Evolutionary conservation across 1,284 basidiomycete genomes (phyloP).

Genomic region (Ustilago trichophora): DNA sequence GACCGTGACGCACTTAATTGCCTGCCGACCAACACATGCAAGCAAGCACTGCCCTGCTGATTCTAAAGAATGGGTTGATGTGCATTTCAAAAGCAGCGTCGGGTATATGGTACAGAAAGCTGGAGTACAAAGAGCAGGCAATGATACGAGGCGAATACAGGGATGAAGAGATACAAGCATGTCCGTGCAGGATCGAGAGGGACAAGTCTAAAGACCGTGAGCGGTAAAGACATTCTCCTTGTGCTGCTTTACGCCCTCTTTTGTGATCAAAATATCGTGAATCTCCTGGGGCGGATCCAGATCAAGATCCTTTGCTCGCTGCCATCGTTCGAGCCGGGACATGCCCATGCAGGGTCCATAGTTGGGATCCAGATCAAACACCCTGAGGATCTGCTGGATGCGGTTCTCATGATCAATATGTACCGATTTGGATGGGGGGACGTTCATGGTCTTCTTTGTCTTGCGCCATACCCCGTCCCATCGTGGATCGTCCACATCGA

Average conservation of each 20-base stretch:
- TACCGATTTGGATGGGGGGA: slow-evolving; percentile 41
- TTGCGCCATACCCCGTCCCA: slow-evolving; percentile 57
- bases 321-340: slow-evolving; percentile 84
- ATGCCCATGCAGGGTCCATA: slow-evolving; percentile 88
- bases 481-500: slow-evolving; percentile 47
- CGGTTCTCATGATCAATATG: slow-evolving; percentile 57
- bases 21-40: too few relatives aligned
- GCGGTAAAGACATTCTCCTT: slow-evolving; percentile 38
- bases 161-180: not conserved
- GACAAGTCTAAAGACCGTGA: slow-evolving; percentile 21
- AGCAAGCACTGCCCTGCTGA: too few relatives aligned
- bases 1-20: too few relatives aligned
- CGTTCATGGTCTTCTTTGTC: slow-evolving; percentile 40
- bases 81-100: slow-evolving; percentile 11
- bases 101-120: slow-evolving; percentile 36
- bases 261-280: slow-evolving; percentile 58
- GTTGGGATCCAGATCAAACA: slow-evolving; percentile 62
- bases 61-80: too few relatives aligned
- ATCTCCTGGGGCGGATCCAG: slow-evolving; percentile 85
- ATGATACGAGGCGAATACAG: slow-evolving; percentile 2
- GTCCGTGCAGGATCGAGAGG: not conserved
- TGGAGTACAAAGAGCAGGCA: slow-evolving; percentile 8
- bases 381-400: slow-evolving; percentile 61
- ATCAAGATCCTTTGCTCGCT: slow-evolving; percentile 81
- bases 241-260: slow-evolving; percentile 46